Evolutionary conservation across 345 rosid genomes (phyloP).

Genomic region (Hevea brasiliensis): DNA sequence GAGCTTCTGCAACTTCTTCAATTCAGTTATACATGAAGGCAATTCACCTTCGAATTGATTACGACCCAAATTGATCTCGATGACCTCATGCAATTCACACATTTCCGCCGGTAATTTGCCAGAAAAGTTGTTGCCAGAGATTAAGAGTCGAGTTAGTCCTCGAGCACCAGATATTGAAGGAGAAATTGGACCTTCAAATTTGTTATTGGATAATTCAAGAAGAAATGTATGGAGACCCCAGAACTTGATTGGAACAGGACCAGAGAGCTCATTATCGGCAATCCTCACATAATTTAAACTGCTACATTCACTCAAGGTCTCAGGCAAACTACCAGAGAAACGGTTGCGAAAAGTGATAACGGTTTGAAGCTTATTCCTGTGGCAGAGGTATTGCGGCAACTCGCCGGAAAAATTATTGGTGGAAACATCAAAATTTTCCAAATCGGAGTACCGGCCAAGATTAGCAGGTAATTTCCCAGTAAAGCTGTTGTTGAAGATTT

Average conservation of each 20-base stretch:
- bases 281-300: constrained; percentile 48
- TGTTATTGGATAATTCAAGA: constrained; percentile 51
- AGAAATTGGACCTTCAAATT: constrained; percentile 52
- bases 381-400: constrained; percentile 62
- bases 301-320: constrained; percentile 50
- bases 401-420: constrained; percentile 53
- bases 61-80: constrained; percentile 40
- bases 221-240: constrained; percentile 52
- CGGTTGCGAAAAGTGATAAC: constrained; percentile 48
- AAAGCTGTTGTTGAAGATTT: constrained; percentile 77
- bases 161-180: constrained; percentile 38
- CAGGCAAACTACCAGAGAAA: constrained; percentile 54
- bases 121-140: constrained; percentile 57
- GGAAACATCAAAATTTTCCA: constrained; percentile 63
- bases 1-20: constrained; percentile 52
- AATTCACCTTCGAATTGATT: constrained; percentile 50
- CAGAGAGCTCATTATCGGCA: constrained; percentile 50
- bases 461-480: constrained; percentile 54
- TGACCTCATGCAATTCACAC: constrained; percentile 37
- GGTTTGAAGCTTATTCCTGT: constrained; percentile 37
- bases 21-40: constrained; percentile 45
- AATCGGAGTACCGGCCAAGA: constrained; percentile 50
- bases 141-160: constrained; percentile 26
- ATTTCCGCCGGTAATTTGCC: constrained; percentile 48
- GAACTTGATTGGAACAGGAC: constrained; percentile 42